Conservation (phyloP, 2,329 filamentous ascomycete genomes). For the Escovopsis weberi region DNA sequence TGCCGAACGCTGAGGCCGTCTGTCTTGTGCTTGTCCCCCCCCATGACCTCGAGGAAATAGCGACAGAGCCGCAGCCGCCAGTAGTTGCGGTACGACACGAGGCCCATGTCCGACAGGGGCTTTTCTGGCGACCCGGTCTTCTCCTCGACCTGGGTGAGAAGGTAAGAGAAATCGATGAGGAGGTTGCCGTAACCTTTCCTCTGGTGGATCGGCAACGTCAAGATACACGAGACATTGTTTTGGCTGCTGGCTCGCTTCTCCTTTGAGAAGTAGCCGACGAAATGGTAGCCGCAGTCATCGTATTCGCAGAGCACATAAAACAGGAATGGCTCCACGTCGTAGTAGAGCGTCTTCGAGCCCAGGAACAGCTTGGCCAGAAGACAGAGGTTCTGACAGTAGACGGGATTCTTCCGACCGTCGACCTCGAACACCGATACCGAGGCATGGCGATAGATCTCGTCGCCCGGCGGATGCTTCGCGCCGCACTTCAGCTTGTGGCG, state of each 20-base stretch:
- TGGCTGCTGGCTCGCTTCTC: constrained; percentile 89
- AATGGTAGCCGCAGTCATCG: constrained; percentile 82
- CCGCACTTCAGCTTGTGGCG: constrained; percentile 94
- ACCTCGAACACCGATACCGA: constrained; percentile 95
- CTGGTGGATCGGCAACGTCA: constrained; percentile 92
- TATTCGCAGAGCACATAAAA: constrained; percentile 97
- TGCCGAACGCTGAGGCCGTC: constrained; percentile 45
- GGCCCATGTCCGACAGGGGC: constrained; percentile 90
- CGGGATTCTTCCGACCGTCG: constrained; percentile 88
- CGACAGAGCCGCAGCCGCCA: constrained; percentile 85
- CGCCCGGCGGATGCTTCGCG: constrained; percentile 89
- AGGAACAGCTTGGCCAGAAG: constrained; percentile 91
- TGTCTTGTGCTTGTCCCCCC: constrained; percentile 17
- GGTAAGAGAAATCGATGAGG: constrained; percentile 95
- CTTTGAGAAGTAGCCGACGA: constrained; percentile 99
- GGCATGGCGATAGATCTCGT: constrained; percentile 89
- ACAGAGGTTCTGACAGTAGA: constrained; percentile 98
- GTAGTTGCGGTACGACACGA: constrained; percentile 95
- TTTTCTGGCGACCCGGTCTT: constrained; percentile 96
- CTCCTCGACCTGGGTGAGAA: constrained; percentile 80
- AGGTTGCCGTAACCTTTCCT: constrained; percentile 94
- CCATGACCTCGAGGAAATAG: constrained; percentile 48
- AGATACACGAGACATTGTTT: constrained; percentile 95
- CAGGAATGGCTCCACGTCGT: constrained; percentile 91
- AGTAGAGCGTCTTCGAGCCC: constrained; percentile 97